Evolutionary conservation across 225 moss, liverwort and hornwort genomes (phyloP), one percentile per base, ranked within the genome.

Genomic region (Thuidium tamariscinum): DNA sequence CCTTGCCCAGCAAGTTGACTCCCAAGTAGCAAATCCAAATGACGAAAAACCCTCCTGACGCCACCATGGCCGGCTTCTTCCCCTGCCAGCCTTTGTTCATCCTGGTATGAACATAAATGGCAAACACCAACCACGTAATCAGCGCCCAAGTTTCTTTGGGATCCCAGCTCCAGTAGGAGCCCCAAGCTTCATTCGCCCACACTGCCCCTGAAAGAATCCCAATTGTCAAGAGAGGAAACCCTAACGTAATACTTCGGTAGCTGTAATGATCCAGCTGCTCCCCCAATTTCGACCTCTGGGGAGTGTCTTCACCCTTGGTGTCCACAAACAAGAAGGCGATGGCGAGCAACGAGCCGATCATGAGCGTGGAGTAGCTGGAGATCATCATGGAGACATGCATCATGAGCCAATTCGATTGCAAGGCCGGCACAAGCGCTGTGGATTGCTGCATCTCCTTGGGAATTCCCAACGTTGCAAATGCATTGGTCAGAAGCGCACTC

Each of bases 161-260:
- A 88, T 94, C 93, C 94, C 93, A 93, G 89, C 90, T 94, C 94
- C 94, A 94, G 85, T 94, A 93, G 4, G 93, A 94, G 51, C 93
- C 94, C 94, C 93, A 94, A 2, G 92, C 92, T 67, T 93, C 93
- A 13, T 93, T 93, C 37, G 92, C 92, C 93, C 93, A 93, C 52
- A 93, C 93, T 4, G 93, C 93, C 54, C 93, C 93, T 3, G 93
- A 93, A 6, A 93, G 91, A 46, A 93, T 93, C 8, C 93, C 93
- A 68, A 92, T 89, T 2, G 93, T 93, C 63, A 93, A 64, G 36
- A 91, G 91, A 54, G 92, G 92, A 64, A 92, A 92, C 11, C 92
- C 92, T 30, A 92, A 82, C 2, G 91, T 91, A 5, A 92, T 91
- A 21, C 89, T 92, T 10, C 92, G 88, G 70, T 92, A 91, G 46